phyloP scores from a whole-genome alignment of 129 eudicot species.

The Centaurea solstitialis region DNA sequence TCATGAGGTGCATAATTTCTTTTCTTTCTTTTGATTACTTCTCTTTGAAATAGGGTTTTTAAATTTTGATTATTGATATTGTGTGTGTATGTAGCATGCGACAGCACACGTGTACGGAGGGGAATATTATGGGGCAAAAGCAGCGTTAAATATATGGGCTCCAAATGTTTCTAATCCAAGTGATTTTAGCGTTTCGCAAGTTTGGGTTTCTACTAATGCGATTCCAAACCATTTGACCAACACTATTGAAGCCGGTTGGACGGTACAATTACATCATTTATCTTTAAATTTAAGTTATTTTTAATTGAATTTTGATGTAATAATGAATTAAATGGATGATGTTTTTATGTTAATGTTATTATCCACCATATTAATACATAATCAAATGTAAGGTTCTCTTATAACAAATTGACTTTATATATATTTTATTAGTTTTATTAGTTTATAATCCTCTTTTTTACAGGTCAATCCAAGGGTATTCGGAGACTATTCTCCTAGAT shows the following conservation, averaged over 20 bases:
- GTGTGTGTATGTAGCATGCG: not conserved
- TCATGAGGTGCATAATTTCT: conserved; percentile 14
- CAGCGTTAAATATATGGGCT: not conserved
- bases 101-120: not conserved
- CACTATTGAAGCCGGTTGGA: not conserved
- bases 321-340: not conserved
- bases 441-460: conserved; percentile 11
- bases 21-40: not conserved
- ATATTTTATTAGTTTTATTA: not conserved
- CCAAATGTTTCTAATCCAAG: not conserved
- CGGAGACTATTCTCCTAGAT: conserved; percentile 69
- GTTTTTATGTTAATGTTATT: not conserved
- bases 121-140: not conserved
- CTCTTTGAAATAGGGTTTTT: not conserved
- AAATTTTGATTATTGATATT: not conserved
- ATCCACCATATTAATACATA: not conserved
- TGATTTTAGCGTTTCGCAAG: not conserved
- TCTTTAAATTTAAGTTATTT: not conserved
- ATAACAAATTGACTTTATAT: no score
- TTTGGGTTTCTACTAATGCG: not conserved
- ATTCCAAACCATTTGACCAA: not conserved
- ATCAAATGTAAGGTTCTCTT: not conserved
- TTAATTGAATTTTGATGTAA: not conserved
- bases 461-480: conserved; percentile 74
- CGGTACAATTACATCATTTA: not conserved